Base-by-base conservation (phyloP, 2,329 filamentous ascomycete species). In the Microdochium bolleyi region DNA sequence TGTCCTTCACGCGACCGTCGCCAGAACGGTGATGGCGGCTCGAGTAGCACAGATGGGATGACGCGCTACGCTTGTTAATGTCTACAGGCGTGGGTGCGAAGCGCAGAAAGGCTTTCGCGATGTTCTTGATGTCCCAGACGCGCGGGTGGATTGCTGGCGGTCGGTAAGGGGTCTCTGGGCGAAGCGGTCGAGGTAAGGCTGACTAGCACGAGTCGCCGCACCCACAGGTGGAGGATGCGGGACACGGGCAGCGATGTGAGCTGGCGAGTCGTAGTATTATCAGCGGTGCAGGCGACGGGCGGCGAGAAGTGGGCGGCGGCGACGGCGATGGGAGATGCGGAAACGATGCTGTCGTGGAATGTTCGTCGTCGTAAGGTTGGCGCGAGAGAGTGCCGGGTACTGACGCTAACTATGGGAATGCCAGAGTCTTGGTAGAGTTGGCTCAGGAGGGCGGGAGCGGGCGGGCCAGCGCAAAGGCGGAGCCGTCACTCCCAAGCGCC, bases 1-100 rank as follows among this genome's bases (percentile, higher is more conserved):
- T 56, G 56, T 21, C 41, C 41, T 22, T 24, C 21, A 46, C 41
- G 41, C 41, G 50, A 49, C 61, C 57, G 55, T 55, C 54, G 54
- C 55, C 49, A 57, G 54, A 32, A 34, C 48, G 21, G 38, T 27
- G 30, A 41, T 38, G 49, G 41, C 41, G 41, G 21, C 3, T 19
- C 19, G 41, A 5, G 19, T 19, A 46, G 41, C 41, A 46, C n/a
- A 4, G 37, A 19, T 16, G 37, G 7, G 37, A 8, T 16, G 37
- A 41, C n/a, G n/a, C n/a, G 14, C 14, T 16, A 41, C 14, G 37
- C 37, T 16, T 16, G 37, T 4, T 16, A 4, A 8, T 19, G 14
- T 16, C 37, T 41, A 14, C 7, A 7, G 37, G 7, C 13, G 37
- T 41, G 7, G 55, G 52, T 50, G 49, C 30, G 51, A 30, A 11